A percentile compares a stretch with the other conserved stretches of the same genome.
Conservation (phyloP, 257 asterid species). For the Phtheirospermum japonicum region DNA sequence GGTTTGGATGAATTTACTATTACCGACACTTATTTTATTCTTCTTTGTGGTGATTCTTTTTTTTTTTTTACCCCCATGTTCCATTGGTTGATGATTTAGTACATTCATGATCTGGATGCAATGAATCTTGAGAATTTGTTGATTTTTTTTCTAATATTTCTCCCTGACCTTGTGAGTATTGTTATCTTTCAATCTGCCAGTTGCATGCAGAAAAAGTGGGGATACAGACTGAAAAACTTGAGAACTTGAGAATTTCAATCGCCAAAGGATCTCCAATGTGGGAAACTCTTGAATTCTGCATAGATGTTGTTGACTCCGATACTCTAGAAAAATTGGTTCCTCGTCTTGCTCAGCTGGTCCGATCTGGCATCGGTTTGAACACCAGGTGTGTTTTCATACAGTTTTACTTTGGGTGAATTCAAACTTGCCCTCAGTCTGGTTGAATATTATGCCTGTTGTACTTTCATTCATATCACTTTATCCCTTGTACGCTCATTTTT, state of each 20-base stretch:
- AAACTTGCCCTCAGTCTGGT: background rate
- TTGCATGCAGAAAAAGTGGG: slow-evolving; percentile 93
- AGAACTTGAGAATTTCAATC: slow-evolving; percentile 81
- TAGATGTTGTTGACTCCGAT: slow-evolving; percentile 75
- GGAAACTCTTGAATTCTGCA: slow-evolving; percentile 96
- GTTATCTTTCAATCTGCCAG: slow-evolving; percentile 38
- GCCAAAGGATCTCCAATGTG: slow-evolving; percentile 98
- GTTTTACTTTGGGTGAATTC: background rate
- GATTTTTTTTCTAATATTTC: slow-evolving; percentile 14
- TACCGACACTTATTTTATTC: background rate
- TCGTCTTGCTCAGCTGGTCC: slow-evolving; percentile 78
- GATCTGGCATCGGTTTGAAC: slow-evolving; percentile 90
- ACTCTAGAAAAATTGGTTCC: slow-evolving; percentile 84
- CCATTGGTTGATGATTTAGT: slow-evolving; percentile 20
- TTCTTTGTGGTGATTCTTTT: background rate
- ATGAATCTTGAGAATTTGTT: slow-evolving; percentile 18
- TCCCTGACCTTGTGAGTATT: slow-evolving; percentile 18
- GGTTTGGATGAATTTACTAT: slow-evolving; percentile 46
- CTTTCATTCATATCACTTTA: background rate
- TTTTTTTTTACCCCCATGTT: background rate
- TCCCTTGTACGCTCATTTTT: background rate
- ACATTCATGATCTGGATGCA: slow-evolving; percentile 19
- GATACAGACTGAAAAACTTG: slow-evolving; percentile 92
- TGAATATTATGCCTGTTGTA: background rate
- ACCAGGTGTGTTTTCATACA: slow-evolving; percentile 57